These are phyloP conservation scores for Rhododendron griersonianum DNA, from an alignment of 148 eudicot species.

Conservation along the genomic window DNA sequence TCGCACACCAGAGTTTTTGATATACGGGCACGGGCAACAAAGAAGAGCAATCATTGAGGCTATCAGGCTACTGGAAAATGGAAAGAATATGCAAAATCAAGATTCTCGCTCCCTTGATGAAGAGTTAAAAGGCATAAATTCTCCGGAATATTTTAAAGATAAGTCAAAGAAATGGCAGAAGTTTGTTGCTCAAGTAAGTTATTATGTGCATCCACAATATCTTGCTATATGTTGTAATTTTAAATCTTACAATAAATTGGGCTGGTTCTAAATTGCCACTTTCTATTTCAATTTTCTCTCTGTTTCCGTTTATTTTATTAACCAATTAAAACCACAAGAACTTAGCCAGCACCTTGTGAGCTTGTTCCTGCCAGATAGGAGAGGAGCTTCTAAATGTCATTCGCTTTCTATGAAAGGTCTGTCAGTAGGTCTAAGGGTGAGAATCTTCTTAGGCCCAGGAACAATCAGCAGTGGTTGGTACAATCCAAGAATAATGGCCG, in stretches of 20 bases:
- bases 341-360: background rate
- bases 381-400: background rate
- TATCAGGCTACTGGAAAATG: conserved; percentile 59
- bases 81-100: conserved; percentile 27
- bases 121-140: conserved; percentile 34
- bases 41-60: conserved; percentile 92
- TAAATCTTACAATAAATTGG: background rate
- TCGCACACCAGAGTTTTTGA: conserved; percentile 75
- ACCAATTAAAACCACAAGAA: background rate
- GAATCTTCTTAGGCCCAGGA: background rate
- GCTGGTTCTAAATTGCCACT: background rate
- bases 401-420: background rate
- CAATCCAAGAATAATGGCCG: background rate
- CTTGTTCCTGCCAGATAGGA: background rate
- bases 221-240: background rate
- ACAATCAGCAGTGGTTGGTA: background rate
- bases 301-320: background rate
- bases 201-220: conserved; percentile 1
- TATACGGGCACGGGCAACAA: conserved; percentile 96
- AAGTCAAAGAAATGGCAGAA: conserved; percentile 92
- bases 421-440: background rate
- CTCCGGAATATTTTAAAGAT: conserved; percentile 57
- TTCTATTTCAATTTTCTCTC: background rate
- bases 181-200: conserved; percentile 74
- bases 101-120: conserved; percentile 26